Evolutionary conservation across 2,329 filamentous ascomycete genomes (phyloP).

Genomic region (Septoria petroselini): DNA sequence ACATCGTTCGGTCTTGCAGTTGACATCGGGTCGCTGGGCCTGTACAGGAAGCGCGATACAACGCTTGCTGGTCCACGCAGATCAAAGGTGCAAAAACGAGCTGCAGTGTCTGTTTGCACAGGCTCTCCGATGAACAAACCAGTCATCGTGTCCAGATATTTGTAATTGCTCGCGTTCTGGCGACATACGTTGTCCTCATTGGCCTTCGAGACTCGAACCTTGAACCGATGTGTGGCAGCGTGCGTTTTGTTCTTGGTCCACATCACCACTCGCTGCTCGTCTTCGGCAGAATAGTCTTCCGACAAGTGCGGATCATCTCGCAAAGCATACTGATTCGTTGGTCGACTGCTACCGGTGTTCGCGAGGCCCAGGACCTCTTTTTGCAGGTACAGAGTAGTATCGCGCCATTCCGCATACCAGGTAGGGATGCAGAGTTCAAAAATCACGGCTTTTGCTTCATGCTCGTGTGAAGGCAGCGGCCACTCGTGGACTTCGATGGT

Average conservation of each 20-base stretch:
- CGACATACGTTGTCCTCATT: constrained; percentile 46
- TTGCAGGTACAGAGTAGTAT: constrained; percentile 33
- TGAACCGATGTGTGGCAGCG: constrained; percentile 49
- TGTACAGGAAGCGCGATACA: constrained; percentile 7
- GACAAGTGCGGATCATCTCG: constrained; percentile 9
- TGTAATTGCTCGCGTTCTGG: constrained; percentile 47
- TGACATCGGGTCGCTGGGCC: background rate
- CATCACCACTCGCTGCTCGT: constrained; percentile 36
- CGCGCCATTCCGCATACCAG: constrained; percentile 50
- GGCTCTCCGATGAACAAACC: background rate
- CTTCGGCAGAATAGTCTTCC: background rate
- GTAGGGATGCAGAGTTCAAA: constrained; percentile 53
- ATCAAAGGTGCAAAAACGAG: background rate
- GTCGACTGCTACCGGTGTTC: background rate
- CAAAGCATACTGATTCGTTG: constrained; percentile 1
- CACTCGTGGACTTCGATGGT: constrained; percentile 51
- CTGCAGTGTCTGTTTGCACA: background rate
- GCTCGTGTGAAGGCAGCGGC: constrained; percentile 44
- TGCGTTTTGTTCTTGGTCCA: constrained; percentile 49
- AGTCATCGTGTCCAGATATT: constrained; percentile 47
- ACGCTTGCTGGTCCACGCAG: background rate
- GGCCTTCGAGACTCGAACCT: constrained; percentile 25
- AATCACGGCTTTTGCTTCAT: constrained; percentile 45
- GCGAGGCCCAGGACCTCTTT: constrained; percentile 18
- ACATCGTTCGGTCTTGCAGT: constrained; percentile 23